Base-by-base conservation (phyloP, 2,329 filamentous ascomycete species). In the Dactylellina parvicollis region DNA sequence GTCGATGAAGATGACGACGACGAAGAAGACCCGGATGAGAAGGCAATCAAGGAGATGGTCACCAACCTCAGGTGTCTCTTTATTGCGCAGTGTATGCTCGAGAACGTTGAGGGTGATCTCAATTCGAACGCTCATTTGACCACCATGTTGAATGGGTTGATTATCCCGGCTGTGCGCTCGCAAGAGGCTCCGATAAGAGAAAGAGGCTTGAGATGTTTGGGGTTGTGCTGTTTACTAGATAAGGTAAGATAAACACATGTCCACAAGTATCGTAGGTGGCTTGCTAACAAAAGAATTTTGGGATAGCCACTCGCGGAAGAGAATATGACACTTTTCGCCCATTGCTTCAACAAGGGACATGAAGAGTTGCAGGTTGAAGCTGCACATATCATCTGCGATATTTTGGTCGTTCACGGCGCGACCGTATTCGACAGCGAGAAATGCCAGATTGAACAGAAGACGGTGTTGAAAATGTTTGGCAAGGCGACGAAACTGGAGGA, bases 61-160 rank as follows among this genome's bases (percentile, higher is more conserved):
- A 90, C 98, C 80, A 98, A 98, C 83, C 93, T 97, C 87, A 98
- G 98, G 82, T 98, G 95, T 80, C 85, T 99, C 74, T 91, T 97
- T 79, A 97, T 99, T 76, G 93, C 96, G 24, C 92, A 97, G 81
- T 98, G 92, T 84, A 96, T 98, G 91, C 86, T 99, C 56, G 89
- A 96, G 79, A 96, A 98, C 79, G 92, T 99, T 8, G 86, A 91
- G 59, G 92, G 92, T 73, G 91, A 91, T 78, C 84, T 98, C 36
- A 92, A 97, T 81, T 87, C 93, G 76, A 96, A 96, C 79, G 89
- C 90, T 66, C 90, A 96, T 79, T 83, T 98, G n/a, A 92, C 96
- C 2, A 91, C 91, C n/a, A 97, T 98, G 90, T 85, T 99, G 54
- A 98, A 99, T 83, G 98, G 95, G 76, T 86, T 99, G 7, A 92